phyloP scores from a whole-genome alignment of 441 rosid species.

The Jatropha podagrica region DNA sequence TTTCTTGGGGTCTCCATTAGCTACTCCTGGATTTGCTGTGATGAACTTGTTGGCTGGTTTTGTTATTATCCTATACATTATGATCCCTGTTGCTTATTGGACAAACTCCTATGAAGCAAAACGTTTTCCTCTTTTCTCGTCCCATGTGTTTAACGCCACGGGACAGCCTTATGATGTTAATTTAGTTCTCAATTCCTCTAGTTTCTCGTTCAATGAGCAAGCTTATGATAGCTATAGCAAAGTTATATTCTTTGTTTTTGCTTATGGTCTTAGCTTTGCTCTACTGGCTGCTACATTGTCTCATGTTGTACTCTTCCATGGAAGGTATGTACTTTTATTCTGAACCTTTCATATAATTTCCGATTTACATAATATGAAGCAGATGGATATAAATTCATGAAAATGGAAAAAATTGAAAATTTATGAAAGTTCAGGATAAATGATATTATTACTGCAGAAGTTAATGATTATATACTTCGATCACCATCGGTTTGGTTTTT shows the following conservation, averaged over 20 bases:
- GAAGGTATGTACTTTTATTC: slow-evolving; percentile 25
- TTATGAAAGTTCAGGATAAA: too few relatives aligned
- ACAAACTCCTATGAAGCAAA: slow-evolving; percentile 36
- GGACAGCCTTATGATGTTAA: slow-evolving; percentile 32
- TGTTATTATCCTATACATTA: slow-evolving; percentile 33
- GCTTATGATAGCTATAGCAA: slow-evolving; percentile 41
- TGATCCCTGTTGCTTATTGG: slow-evolving; percentile 41
- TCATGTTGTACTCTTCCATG: slow-evolving; percentile 49
- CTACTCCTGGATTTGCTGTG: slow-evolving; percentile 44
- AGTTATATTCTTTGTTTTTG: slow-evolving; percentile 31
- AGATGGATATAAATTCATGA: too few relatives aligned
- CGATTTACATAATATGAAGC: neutral
- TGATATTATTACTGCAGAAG: too few relatives aligned
- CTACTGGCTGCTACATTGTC: slow-evolving; percentile 39
- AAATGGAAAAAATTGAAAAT: too few relatives aligned
- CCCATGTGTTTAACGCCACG: slow-evolving; percentile 24
- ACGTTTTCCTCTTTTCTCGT: slow-evolving; percentile 42
- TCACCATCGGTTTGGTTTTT: neutral
- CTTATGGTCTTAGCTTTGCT: slow-evolving; percentile 47
- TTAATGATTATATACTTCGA: neutral
- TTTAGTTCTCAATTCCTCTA: slow-evolving; percentile 20
- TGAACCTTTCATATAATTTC: too few relatives aligned
- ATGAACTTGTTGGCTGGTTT: slow-evolving; percentile 37
- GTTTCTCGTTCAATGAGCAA: slow-evolving; percentile 27
- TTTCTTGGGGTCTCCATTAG: slow-evolving; percentile 41